Base-by-base conservation (phyloP, 345 rosid genomes). In the Boechera divaricarpa region DNA sequence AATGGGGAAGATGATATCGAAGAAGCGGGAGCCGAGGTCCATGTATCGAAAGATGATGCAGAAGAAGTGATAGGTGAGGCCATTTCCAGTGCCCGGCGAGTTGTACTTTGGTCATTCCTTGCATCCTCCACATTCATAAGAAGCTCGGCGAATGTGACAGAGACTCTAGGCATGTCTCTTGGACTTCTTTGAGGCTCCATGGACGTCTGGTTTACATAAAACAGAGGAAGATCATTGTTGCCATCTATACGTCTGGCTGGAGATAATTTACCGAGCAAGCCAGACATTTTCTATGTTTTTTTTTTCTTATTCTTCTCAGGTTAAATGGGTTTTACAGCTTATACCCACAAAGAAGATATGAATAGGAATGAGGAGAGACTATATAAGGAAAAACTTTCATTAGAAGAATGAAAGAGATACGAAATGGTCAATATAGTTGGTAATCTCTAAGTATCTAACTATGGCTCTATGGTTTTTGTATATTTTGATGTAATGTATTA, bases 101-200 rank as follows among this genome's bases (percentile, higher is more conserved):
- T 73, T 26, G 52, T 73, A 10, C 79, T 60, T 1, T 53, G 74
- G 21, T 85, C 86, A 13, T 24, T 65, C 4, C 81, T 85, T 16
- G 86, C 84, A 8, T 86, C 94, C 26, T 91, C 94, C 1, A 90
- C 96, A 4, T 67, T 76, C 85, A 29, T 84, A 4, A 90, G 80
- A 36, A 91, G 88, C 77, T 90, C 93, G 0, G 91, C 90, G 7
- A 91, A 84, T 3, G 91, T 85, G 2, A 77, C 81, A 55, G 91
- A 76, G 48, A 81, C 80, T 7, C 73, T 39, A 32, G 87, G 73
- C 13, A 59, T 81, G 35, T 79, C 59, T 47, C 49, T 72, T 44
- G 87, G 75, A 74, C 62, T 45, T 7, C 81, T 81, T 60, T 74
- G 86, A 68, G 83, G 86, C 78, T 89, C 90, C 71, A 77, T 39